phyloP scores from a whole-genome alignment of 2,329 filamentous ascomycete genomes.

The Exophiala alcalophila region DNA sequence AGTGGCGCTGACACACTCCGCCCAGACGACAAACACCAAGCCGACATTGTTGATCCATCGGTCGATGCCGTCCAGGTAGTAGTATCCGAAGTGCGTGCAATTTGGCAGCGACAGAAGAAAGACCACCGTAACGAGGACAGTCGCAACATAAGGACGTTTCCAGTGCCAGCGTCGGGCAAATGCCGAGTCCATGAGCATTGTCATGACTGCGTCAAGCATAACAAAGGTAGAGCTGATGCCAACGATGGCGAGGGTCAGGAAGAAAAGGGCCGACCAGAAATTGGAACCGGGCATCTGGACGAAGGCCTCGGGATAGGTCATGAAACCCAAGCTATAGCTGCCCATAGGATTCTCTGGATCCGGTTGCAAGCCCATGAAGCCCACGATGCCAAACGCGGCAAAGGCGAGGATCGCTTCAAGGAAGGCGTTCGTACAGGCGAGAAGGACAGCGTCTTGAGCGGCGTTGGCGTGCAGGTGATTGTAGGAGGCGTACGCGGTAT shows the following conservation, averaged over 20 bases:
- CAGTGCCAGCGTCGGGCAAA: conserved; percentile 49
- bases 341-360: conserved; percentile 44
- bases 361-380: conserved; percentile 45
- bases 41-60: conserved; percentile 55
- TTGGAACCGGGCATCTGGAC: conserved; percentile 57
- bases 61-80: conserved; percentile 53
- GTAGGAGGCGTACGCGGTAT: conserved; percentile 58
- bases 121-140: conserved; percentile 47
- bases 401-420: conserved; percentile 55
- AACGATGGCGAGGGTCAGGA: conserved; percentile 58
- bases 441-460: conserved; percentile 57
- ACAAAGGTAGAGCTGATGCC: conserved; percentile 59
- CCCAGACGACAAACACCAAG: conserved; percentile 55
- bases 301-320: conserved; percentile 57
- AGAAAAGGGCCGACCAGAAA: conserved; percentile 58
- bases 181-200: conserved; percentile 53
- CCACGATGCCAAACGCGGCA: conserved; percentile 57
- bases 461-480: conserved; percentile 57
- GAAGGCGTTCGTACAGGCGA: conserved; percentile 54
- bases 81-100: conserved; percentile 57
- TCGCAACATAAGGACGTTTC: conserved; percentile 51
- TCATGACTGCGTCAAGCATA: conserved; percentile 58
- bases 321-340: conserved; percentile 56
- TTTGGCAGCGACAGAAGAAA: conserved; percentile 57
- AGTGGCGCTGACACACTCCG: conserved; percentile 51